phyloP scores from a whole-genome alignment of 2,329 filamentous ascomycete species.

The Apiospora rasikravindrae region DNA sequence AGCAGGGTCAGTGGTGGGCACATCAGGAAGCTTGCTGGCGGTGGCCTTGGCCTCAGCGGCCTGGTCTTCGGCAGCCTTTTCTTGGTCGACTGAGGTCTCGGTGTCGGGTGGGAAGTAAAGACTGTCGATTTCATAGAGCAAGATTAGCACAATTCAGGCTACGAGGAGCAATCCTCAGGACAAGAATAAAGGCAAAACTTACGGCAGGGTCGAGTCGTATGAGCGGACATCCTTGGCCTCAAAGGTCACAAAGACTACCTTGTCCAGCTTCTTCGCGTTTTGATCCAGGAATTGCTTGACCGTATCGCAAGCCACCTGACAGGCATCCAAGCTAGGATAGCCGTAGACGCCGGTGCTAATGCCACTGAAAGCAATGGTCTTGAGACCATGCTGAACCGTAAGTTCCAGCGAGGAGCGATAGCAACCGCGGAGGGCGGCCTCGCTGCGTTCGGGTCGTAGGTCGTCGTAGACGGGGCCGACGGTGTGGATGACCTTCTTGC shows the following conservation, averaged over 20 bases:
- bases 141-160: neutral
- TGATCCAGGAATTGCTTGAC: slow-evolving; percentile 61
- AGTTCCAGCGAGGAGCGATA: slow-evolving; percentile 75
- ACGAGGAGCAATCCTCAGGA: neutral
- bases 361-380: slow-evolving; percentile 79
- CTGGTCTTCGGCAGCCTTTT: slow-evolving; percentile 28
- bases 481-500: slow-evolving; percentile 82
- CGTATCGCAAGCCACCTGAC: slow-evolving; percentile 68
- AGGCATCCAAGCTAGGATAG: slow-evolving; percentile 78
- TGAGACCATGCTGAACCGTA: slow-evolving; percentile 70
- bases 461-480: slow-evolving; percentile 80
- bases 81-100: slow-evolving; percentile 23
- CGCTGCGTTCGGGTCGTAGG: slow-evolving; percentile 44
- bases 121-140: slow-evolving; percentile 22
- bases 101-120: slow-evolving; percentile 34
- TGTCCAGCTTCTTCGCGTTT: slow-evolving; percentile 61
- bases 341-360: slow-evolving; percentile 91
- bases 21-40: slow-evolving; percentile 41
- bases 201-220: slow-evolving; percentile 78
- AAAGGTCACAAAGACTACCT: slow-evolving; percentile 87
- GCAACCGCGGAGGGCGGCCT: slow-evolving; percentile 61
- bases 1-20: slow-evolving; percentile 41
- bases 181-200: slow-evolving; percentile 47
- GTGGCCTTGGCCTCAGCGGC: slow-evolving; percentile 33
- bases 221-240: slow-evolving; percentile 75